Conservation (phyloP, 2,329 filamentous ascomycete species). For the Passalora sequoiae region DNA sequence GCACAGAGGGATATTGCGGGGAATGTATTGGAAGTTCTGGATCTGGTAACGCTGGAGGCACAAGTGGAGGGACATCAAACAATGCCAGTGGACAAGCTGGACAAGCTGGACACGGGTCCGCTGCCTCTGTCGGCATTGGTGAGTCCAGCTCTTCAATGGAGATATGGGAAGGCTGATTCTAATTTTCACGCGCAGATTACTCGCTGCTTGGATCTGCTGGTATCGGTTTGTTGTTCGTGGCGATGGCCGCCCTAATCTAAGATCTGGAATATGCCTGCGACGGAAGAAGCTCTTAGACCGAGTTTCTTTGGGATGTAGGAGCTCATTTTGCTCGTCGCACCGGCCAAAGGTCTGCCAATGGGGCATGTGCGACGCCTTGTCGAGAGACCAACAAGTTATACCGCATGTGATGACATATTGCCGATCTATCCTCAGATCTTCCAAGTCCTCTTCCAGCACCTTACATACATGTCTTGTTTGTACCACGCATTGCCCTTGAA, state of each 20-base stretch:
- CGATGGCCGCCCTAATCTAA: too few species aligned
- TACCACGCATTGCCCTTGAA: neutral
- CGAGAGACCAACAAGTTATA: too few species aligned
- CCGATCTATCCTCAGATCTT: too few species aligned
- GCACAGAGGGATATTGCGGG: neutral
- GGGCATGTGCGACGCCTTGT: too few species aligned
- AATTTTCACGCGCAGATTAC: neutral
- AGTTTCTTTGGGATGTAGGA: neutral
- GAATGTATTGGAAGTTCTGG: neutral
- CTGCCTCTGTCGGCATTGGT: neutral
- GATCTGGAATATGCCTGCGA: too few species aligned
- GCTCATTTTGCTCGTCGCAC: too few species aligned
- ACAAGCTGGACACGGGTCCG: too few species aligned
- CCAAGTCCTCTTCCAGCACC: neutral
- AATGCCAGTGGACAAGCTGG: neutral
- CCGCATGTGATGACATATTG: too few species aligned
- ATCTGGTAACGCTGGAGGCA: constrained; percentile 1
- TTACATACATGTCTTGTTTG: neutral
- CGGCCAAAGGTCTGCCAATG: too few species aligned
- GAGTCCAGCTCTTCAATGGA: too few species aligned
- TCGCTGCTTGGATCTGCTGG: neutral
- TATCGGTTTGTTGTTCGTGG: neutral
- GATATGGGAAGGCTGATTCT: too few species aligned
- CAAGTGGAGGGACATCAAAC: neutral
- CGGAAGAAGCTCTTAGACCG: neutral